phyloP scores from a whole-genome alignment of 2,329 filamentous ascomycete genomes.

The Dothistroma pini region DNA sequence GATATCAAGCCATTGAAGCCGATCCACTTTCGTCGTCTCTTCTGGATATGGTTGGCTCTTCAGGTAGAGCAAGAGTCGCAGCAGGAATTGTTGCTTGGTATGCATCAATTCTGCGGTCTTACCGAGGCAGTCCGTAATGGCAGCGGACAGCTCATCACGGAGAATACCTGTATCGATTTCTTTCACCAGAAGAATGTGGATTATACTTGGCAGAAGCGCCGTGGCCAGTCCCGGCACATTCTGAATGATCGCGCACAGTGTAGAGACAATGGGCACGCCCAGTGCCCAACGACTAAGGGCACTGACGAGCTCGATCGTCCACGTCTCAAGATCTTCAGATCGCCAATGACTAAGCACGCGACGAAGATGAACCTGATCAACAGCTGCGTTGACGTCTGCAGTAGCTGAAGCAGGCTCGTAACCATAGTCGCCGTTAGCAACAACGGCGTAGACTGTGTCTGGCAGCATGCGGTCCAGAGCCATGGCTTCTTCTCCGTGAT shows the following conservation, averaged over 20 bases:
- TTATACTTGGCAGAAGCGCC: constrained; percentile 66
- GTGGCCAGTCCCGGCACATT: constrained; percentile 67
- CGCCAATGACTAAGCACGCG: constrained; percentile 17
- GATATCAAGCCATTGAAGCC: constrained; percentile 80
- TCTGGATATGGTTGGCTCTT: constrained; percentile 70
- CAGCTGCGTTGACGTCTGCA: not conserved
- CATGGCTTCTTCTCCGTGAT: constrained; percentile 22
- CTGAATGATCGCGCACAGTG: constrained; percentile 63
- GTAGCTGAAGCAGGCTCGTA: constrained; percentile 25
- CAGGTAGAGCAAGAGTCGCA: constrained; percentile 83
- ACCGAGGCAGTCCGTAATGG: constrained; percentile 62
- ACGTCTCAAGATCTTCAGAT: constrained; percentile 19
- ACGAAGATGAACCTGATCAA: constrained; percentile 13
- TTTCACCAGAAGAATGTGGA: constrained; percentile 73
- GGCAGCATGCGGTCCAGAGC: constrained; percentile 32
- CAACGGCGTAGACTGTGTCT: constrained; percentile 21
- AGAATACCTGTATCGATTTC: constrained; percentile 61
- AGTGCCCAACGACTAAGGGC: constrained; percentile 50
- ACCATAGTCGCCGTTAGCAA: constrained; percentile 25
- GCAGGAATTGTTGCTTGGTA: constrained; percentile 66
- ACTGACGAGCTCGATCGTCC: constrained; percentile 27
- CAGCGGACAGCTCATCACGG: constrained; percentile 62
- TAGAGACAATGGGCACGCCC: constrained; percentile 64
- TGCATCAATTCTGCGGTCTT: constrained; percentile 46
- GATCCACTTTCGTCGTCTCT: constrained; percentile 74